Evolutionary conservation across 192 early-diverging fungal genomes (phyloP), one percentile per base, ranked within the genome.

Genomic region (Obelidium mucronatum): DNA sequence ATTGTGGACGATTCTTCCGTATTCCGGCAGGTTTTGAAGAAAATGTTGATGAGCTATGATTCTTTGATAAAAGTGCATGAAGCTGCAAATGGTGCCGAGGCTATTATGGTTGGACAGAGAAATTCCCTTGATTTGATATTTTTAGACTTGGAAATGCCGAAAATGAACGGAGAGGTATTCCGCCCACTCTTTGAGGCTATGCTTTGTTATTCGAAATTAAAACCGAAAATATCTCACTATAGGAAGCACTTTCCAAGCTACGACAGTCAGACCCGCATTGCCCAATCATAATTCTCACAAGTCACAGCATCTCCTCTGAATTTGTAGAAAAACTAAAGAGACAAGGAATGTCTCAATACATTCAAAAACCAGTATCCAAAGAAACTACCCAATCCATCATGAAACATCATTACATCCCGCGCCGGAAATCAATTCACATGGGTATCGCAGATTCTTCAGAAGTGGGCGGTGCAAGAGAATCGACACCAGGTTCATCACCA

Each of bases 1-100:
- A 58, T 76, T 67, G 75, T 77, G 44, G 80, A 80, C 52, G 75
- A 80, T 75, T 80, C 79, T 2, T 24, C 56, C 34, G 52, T 80
- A 40, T 77, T 69, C 51, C 51, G 74, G 24, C 40, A 64, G 24
- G 56, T 80, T 56, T 40, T 80, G n/a, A 24, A 1, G 22, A 51
- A 33, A 40, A 72, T 80, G n/a, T 17, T 73, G 15, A 59, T 35
- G 5, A n/a, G 22, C 22, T 6, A 55, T 13, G 36, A 36, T 26
- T 24, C 31, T 33, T 8, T 30, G 0, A 39, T 73, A 19, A 64
- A 66, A 19, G 44, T 73, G 2, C 65, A 66, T 39, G 74, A 80
- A 40, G 62, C 63, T 2, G 30, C 26, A 2, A 68, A 77, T 40
- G 74, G 74, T 0, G 62, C 48, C 8, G 79, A 80, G 28, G 74